Evolutionary conservation across 108 stramenopile genomes (phyloP).

Genomic region (Cyclotella kingstonii): DNA sequence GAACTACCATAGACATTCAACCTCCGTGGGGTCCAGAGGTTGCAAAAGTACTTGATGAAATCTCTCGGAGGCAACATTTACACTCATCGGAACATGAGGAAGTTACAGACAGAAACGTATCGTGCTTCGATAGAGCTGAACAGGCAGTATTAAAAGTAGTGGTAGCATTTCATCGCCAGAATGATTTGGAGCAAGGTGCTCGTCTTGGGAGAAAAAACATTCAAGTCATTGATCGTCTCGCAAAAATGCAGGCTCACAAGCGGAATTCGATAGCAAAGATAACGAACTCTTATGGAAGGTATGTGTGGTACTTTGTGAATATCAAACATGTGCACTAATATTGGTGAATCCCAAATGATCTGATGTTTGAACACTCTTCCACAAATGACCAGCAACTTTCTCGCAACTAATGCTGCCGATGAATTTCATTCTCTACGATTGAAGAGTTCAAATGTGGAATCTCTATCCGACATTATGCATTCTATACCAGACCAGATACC

Average conservation of each 20-base stretch:
- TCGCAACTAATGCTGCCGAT: constrained; percentile 56
- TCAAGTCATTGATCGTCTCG: constrained; percentile 88
- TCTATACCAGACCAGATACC: constrained; percentile 59
- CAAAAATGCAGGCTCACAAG: constrained; percentile 83
- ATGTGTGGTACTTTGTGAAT: not conserved
- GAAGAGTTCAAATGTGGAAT: constrained; percentile 40
- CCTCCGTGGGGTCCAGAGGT: constrained; percentile 86
- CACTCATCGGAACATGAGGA: not conserved
- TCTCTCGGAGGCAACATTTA: constrained; percentile 24
- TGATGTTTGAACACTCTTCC: not conserved
- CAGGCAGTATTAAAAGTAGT: constrained; percentile 48
- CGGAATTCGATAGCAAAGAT: constrained; percentile 56
- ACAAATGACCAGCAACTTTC: constrained; percentile 19
- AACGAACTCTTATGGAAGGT: constrained; percentile 52
- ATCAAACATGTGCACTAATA: not conserved
- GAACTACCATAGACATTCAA: constrained; percentile 45
- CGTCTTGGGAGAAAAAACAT: constrained; percentile 84
- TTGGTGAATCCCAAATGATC: not conserved
- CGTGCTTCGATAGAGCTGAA: constrained; percentile 26
- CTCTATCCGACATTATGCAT: constrained; percentile 35
- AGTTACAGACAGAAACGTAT: not conserved
- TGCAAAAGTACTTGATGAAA: constrained; percentile 63
- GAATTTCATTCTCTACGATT: constrained; percentile 46
- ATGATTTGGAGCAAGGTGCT: constrained; percentile 82
- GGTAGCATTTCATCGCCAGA: constrained; percentile 73